Evolutionary conservation across 2,329 filamentous ascomycete species (phyloP).

Genomic region (Aspergillus niger): DNA sequence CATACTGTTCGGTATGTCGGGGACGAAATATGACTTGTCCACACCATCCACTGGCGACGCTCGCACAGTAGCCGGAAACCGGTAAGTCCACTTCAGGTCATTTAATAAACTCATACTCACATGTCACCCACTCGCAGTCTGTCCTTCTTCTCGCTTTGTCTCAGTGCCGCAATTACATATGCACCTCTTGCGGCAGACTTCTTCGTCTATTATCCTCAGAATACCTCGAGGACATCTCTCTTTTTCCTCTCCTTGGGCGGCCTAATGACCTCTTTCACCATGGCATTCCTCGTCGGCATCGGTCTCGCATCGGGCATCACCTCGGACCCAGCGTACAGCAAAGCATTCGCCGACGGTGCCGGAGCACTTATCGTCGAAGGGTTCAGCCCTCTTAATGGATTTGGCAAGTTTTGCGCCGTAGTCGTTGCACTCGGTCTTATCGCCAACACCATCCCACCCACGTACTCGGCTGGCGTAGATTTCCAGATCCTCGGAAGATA

Average conservation of each 20-base stretch:
- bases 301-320: slow-evolving; percentile 62
- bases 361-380: slow-evolving; percentile 67
- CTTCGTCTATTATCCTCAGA: slow-evolving; percentile 65
- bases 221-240: slow-evolving; percentile 54
- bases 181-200: slow-evolving; percentile 65
- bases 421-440: slow-evolving; percentile 65
- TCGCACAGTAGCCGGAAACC: slow-evolving; percentile 54
- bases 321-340: slow-evolving; percentile 55
- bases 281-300: slow-evolving; percentile 63
- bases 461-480: slow-evolving; percentile 67
- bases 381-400: slow-evolving; percentile 60
- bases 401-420: slow-evolving; percentile 68
- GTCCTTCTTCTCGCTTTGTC: slow-evolving; percentile 70
- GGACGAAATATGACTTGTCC: slow-evolving; percentile 59
- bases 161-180: slow-evolving; percentile 67
- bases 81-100: slow-evolving; percentile 24
- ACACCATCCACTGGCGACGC: slow-evolving; percentile 55
- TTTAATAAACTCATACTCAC: not conserved
- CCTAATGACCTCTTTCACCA: slow-evolving; percentile 59
- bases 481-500: slow-evolving; percentile 66
- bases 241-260: slow-evolving; percentile 61
- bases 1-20: slow-evolving; percentile 64
- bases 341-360: slow-evolving; percentile 60
- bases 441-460: slow-evolving; percentile 66
- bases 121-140: slow-evolving; percentile 34